Conservation (phyloP, 2,329 filamentous ascomycete species). For the Thielaviopsis ethacetica region DNA sequence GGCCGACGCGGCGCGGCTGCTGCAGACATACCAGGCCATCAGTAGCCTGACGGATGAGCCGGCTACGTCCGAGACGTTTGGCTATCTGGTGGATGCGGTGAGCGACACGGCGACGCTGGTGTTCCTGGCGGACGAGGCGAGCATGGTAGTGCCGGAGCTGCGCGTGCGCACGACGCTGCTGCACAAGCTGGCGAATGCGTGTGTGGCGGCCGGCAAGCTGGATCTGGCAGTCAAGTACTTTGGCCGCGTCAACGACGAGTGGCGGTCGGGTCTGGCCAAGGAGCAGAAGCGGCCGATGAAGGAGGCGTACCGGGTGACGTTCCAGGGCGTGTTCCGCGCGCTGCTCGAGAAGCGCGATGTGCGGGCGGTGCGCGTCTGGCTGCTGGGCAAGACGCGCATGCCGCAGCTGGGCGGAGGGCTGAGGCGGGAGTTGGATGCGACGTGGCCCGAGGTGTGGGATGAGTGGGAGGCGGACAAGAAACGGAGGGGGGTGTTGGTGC, state of each 20-base stretch:
- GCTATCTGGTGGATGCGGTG: slow-evolving; percentile 5
- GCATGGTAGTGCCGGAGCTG: slow-evolving; percentile 3
- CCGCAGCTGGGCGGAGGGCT: slow-evolving; percentile 2
- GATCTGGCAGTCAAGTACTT: slow-evolving; percentile 19
- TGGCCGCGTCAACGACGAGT: slow-evolving; percentile 1
- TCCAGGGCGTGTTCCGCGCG: slow-evolving; percentile 11
- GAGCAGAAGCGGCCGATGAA: slow-evolving; percentile 4
- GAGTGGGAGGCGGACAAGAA: not conserved
- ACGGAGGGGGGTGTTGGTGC: not conserved
- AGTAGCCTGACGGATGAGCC: slow-evolving; percentile 13
- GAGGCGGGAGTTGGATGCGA: slow-evolving; percentile 7
- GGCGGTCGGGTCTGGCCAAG: slow-evolving; percentile 1
- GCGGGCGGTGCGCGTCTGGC: not conserved
- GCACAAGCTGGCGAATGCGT: slow-evolving; percentile 18
- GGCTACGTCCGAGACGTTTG: slow-evolving; percentile 12
- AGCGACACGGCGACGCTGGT: not conserved
- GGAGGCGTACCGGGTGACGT: slow-evolving; percentile 11
- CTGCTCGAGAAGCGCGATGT: not conserved
- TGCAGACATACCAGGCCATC: slow-evolving; percentile 12
- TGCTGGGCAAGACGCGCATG: slow-evolving; percentile 6
- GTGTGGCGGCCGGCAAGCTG: slow-evolving; percentile 17
- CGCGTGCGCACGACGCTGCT: slow-evolving; percentile 7
- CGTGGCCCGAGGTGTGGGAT: slow-evolving; percentile 6
- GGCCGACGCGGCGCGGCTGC: slow-evolving; percentile 8
- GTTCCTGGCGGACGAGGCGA: slow-evolving; percentile 9